These are phyloP conservation scores for Sarocladium strictum DNA, from an alignment of 2,329 filamentous ascomycete genomes.

Conservation along the genomic window DNA sequence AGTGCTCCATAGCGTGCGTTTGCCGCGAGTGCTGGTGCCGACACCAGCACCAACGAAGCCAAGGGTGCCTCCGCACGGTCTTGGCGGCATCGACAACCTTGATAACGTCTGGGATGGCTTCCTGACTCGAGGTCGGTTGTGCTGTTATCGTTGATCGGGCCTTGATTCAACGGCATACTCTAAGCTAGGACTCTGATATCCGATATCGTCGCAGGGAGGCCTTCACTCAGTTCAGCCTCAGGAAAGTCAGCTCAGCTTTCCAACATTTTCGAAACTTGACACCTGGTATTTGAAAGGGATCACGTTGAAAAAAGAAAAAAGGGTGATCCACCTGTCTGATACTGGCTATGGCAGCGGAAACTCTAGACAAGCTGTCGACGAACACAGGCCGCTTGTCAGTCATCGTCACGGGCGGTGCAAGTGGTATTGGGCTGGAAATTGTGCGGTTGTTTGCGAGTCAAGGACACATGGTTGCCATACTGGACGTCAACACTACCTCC, in stretches of 20 bases:
- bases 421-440: background rate
- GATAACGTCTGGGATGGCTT: background rate
- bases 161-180: too few species aligned
- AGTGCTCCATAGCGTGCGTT: background rate
- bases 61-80: background rate
- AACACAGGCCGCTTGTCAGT: background rate
- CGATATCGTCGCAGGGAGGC: too few species aligned
- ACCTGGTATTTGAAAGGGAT: too few species aligned
- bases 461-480: background rate
- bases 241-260: too few species aligned
- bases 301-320: too few species aligned
- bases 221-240: too few species aligned
- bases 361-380: background rate
- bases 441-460: background rate
- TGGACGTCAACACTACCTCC: background rate
- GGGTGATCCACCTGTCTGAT: too few species aligned
- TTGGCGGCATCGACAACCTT: background rate
- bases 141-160: too few species aligned
- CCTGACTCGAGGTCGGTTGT: background rate
- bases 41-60: background rate
- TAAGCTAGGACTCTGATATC: too few species aligned
- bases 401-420: constrained; percentile 1
- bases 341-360: background rate
- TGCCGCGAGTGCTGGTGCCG: background rate
- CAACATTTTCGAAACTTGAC: too few species aligned